Evolutionary conservation across 345 rosid genomes (phyloP), one percentile per base, ranked within the genome.

Genomic region (Reutealis trisperma): DNA sequence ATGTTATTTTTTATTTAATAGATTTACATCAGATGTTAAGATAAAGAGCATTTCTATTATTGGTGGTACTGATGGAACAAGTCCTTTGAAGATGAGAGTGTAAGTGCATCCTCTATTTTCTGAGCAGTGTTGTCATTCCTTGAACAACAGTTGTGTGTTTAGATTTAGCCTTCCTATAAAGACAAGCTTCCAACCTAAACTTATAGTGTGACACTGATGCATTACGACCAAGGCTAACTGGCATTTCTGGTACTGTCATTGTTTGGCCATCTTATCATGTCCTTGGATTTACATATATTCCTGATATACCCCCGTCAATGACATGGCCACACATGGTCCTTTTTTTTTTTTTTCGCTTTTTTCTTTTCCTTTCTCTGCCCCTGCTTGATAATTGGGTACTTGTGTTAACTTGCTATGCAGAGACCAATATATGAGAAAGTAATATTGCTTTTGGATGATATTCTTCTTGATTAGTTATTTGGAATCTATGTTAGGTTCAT

Each of bases 81-180:
- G 99, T 81, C 99, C 99, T 75, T 91, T 98, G 51, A 93, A 87
- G 90, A 79, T 92, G 95, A 90, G 97, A 86, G 99, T 71, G 98
- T 96, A 88, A 87, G 99, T 85, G 81, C 15, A 6, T 42, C 21
- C 63, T 72, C 15, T n/a, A 14, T 70, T 57, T 27, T 67, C 54
- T 51, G 47, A 32, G 30, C 22, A 14, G 60, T 59, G 25, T 62
- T 45, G 9, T 44, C 0, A 19, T 9, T 45, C 24, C 45, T 24
- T 73, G 1, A 22, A 15, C 16, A 44, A 6, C 16, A n/a, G 71
- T 27, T n/a, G 22, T 42, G 4, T 66, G 22, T 66, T 66, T n/a
- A 12, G 51, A 67, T 44, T 5, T 45, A n/a, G 30, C 37, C 25
- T 75, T 67, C 57, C 62, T 14, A 24, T 27, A 65, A 66, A 45